Base-by-base conservation (phyloP, 495 filamentous ascomycete genomes). In the Talaromyces ruber region DNA sequence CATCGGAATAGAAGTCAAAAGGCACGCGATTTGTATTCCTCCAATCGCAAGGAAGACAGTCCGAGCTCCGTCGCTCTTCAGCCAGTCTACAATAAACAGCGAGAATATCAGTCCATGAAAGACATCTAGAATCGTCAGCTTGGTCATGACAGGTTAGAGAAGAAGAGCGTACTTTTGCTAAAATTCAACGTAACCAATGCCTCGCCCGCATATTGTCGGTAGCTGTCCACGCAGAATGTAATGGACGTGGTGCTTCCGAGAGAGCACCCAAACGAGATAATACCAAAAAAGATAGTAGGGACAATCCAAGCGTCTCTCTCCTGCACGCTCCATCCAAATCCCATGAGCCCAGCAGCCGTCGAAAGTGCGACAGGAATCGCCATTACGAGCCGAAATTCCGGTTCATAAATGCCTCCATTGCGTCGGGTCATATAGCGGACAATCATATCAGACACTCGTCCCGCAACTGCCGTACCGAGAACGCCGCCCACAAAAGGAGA, bases 361-460 rank as follows among this genome's bases (percentile, higher is more conserved):
- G 86, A 82, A 53, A 97, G 63, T 0, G 87, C 82, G 18, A 97
- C 84, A 2, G 93, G 93, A 28, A 88, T 75, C 2, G 86, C 91
- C 93, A 98, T 97, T 58, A 97, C 85, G 12, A 98, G 83, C 24
- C 93, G 81, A 73, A 97, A 97, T 74, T 98, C 93, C 2, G 93
- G 93, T 74, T 97, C 94, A 73, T 97, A 98, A 14, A 98, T 79
- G 7, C 94, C 94, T 16, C 87, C 90, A 65, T 98, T 98, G n/a
- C 86, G 82, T 16, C 84, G 80, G 6, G 88, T 84, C 86, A 98
- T 90, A 16, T 71, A 86, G 57, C 82, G 84, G 4, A 92, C 91
- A 55, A 97, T 84, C 28, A 92, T 72, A 66, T 98, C 94, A 2
- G 89, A 92, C 18, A 96, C 84, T 70, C 89, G 90, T 26, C 94